These are phyloP conservation scores for Boletus pseudo-olivaceus DNA, from an alignment of 768 basidiomycete genomes.

Conservation along the genomic window DNA sequence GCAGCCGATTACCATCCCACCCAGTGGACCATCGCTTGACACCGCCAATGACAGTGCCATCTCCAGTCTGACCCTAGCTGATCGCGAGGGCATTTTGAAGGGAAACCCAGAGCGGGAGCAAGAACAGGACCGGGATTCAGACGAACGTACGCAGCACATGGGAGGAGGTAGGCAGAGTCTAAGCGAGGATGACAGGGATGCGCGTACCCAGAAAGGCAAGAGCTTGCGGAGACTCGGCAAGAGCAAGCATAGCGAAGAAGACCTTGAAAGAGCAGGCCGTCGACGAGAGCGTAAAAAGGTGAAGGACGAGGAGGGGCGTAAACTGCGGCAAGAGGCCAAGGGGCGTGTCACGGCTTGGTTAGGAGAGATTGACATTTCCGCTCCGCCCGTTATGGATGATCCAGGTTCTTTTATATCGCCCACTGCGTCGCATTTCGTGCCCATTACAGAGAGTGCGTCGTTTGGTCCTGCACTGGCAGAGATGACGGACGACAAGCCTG, in stretches of 20 bases:
- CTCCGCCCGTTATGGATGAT: constrained; percentile 45
- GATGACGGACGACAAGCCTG: constrained; percentile 1
- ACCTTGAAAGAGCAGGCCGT: constrained; percentile 22
- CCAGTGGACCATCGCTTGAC: constrained; percentile 22
- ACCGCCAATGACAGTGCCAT: constrained; percentile 44
- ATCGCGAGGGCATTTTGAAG: constrained; percentile 21
- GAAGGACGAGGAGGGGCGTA: constrained; percentile 37
- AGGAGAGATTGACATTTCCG: constrained; percentile 58
- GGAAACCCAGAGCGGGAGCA: constrained; percentile 19
- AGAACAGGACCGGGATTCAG: constrained; percentile 32
- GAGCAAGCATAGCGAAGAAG: constrained; percentile 27
- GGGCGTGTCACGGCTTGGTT: constrained; percentile 79
- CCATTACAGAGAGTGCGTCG: constrained; percentile 22
- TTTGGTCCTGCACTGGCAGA: constrained; percentile 13
- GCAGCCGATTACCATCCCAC: constrained; percentile 39
- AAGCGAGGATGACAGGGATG: constrained; percentile 32
- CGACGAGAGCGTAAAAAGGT: constrained; percentile 27
- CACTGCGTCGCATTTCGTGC: constrained; percentile 25
- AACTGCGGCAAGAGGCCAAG: constrained; percentile 48
- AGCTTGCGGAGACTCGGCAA: constrained; percentile 19
- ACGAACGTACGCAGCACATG: constrained; percentile 31
- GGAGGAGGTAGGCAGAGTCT: constrained; percentile 21
- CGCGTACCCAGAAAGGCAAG: constrained; percentile 29
- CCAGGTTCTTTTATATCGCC: constrained; percentile 34
- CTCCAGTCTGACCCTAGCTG: constrained; percentile 43